Evolutionary conservation across 257 asterid species (phyloP), one percentile per base, ranked within the genome.

Genomic region (Solanum chaucha): DNA sequence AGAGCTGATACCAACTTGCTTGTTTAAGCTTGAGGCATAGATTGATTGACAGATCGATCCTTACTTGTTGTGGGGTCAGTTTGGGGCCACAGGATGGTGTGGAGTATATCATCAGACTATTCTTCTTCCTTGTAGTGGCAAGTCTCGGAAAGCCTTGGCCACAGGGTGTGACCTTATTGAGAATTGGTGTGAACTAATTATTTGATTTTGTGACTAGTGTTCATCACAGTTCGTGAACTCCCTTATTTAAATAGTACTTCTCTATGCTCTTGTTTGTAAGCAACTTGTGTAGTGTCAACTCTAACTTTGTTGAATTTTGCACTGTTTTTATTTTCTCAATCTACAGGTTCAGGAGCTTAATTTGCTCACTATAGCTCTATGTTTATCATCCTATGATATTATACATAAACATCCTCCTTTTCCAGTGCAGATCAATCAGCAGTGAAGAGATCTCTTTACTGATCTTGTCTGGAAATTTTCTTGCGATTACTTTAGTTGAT

Each of bases 351-450:
- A 38, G 82, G 55, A 36, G 6, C 58, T 74, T 22, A 74, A 22
- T 36, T 30, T 72, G 82, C 58, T 74, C 5, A 74, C 8, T 22
- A 36, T 74, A 38, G 11, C 82, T 22, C 32, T 74, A 19, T 73
- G 82, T 74, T 22, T 74, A 35, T 22, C 11, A 74, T 38, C 58
- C 34, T 38, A 74, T 74, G 82, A 38, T 74, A 74, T 74, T 38
- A 20, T 74, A 38, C 55, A 74, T 74, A 74, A 38, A 38, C 58
- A 74, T 38, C 55, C 58, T 22, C 82, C 32, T 74, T 74, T 38
- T 38, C 55, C 86, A 83, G 74, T 83, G 86, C 86, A 55, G 74
- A 65, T 83, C 86, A 83, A 55, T 83, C 40, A 83, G 74, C 64
- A 38, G 73, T 4, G 14, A 83, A 83, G 86, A 83, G 20, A 83